These are phyloP conservation scores for Discostella stelligeroides DNA, from an alignment of 108 stramenopile species.

Conservation along the genomic window DNA sequence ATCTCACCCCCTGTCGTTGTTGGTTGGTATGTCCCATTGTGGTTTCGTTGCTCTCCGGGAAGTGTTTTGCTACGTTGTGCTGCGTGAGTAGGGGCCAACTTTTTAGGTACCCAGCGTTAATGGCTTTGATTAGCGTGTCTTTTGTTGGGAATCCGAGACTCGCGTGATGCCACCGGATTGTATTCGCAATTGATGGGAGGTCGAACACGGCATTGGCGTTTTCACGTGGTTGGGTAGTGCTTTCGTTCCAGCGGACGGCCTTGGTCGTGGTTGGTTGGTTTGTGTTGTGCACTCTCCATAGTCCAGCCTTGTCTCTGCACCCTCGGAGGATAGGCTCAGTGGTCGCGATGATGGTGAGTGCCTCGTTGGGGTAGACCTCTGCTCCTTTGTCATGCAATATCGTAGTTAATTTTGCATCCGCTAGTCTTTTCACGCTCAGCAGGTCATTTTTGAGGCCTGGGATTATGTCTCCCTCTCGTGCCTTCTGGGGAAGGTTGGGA, in stretches of 20 bases:
- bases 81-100: slow-evolving; percentile 8
- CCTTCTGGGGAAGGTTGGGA: neutral
- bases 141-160: slow-evolving; percentile 3
- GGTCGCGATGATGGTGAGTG: neutral
- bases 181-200: neutral
- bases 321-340: neutral
- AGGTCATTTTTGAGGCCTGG: neutral
- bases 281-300: neutral
- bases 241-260: neutral
- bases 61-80: slow-evolving; percentile 7
- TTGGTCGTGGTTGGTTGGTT: neutral
- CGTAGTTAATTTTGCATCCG: neutral
- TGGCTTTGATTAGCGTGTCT: neutral
- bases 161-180: neutral
- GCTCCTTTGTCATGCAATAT: neutral
- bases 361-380: neutral
- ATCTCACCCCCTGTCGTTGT: neutral
- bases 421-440: too few relatives aligned
- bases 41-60: slow-evolving; percentile 5
- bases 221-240: neutral
- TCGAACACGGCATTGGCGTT: neutral
- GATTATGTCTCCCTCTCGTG: neutral
- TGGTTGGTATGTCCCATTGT: slow-evolving; percentile 5
- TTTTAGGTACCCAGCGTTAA: neutral
- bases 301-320: neutral